Evolutionary conservation across 495 filamentous ascomycete species (phyloP).

Genomic region (Xylaria nigripes): DNA sequence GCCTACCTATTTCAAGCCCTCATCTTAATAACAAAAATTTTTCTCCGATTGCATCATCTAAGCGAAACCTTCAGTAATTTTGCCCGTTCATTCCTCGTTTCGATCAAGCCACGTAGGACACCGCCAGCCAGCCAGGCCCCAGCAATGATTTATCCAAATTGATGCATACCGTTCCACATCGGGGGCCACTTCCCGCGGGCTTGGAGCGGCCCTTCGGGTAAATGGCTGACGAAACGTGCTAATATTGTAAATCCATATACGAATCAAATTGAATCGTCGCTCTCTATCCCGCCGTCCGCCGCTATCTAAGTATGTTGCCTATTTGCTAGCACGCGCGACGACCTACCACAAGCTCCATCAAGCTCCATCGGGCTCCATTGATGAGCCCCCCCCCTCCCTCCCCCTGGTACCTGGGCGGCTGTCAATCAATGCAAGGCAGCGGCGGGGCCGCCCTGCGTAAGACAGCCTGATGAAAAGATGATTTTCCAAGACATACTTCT

Average conservation of each 20-base stretch:
- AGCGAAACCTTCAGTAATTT: constrained; percentile 4
- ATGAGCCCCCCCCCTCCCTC: background rate
- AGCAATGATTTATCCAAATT: background rate
- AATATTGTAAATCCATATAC: background rate
- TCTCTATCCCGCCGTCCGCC: background rate
- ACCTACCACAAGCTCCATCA: background rate
- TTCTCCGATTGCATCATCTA: constrained; percentile 6
- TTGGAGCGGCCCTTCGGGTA: background rate
- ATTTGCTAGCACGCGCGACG: too few relatives aligned
- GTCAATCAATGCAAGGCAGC: constrained; percentile 7
- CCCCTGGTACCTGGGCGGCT: constrained; percentile 9
- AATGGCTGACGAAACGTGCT: background rate
- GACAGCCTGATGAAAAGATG: constrained; percentile 10
- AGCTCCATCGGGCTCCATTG: background rate
- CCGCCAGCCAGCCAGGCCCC: background rate
- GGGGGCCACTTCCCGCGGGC: background rate
- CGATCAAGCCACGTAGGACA: constrained; percentile 7
- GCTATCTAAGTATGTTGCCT: too few relatives aligned
- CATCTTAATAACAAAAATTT: background rate
- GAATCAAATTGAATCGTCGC: background rate
- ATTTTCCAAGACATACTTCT: constrained; percentile 11
- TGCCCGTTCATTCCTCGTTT: constrained; percentile 1
- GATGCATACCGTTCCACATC: background rate
- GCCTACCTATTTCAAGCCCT: background rate
- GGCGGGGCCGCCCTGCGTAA: constrained; percentile 13